Evolutionary conservation across 2,329 filamentous ascomycete species (phyloP).

Genomic region (Didymella segeticola): DNA sequence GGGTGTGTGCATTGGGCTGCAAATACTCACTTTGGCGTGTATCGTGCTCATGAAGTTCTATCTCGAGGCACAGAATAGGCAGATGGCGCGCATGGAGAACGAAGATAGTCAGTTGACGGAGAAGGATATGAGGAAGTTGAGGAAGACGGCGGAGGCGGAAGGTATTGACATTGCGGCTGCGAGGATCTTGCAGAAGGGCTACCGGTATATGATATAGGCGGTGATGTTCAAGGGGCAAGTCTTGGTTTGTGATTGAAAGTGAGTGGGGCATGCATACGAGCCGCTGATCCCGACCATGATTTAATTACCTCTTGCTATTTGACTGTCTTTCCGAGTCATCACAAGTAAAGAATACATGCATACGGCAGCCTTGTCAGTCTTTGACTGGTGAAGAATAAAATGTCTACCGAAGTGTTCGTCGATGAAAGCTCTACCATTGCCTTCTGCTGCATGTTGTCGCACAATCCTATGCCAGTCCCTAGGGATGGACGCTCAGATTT

Average conservation of each 20-base stretch:
- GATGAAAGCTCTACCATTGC: no score
- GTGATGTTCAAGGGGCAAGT: neutral
- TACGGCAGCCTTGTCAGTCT: no score
- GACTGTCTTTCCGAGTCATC: no score
- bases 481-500: no score
- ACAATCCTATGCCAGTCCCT: no score
- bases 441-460: no score
- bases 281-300: no score
- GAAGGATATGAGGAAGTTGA: slow-evolving; percentile 55
- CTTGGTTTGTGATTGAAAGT: neutral
- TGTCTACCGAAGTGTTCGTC: no score
- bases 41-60: slow-evolving; percentile 26
- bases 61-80: slow-evolving; percentile 55
- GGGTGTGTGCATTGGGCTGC: slow-evolving; percentile 31
- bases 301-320: no score
- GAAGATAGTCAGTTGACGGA: slow-evolving; percentile 55
- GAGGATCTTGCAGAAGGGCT: slow-evolving; percentile 61
- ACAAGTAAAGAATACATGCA: no score
- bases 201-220: slow-evolving; percentile 57
- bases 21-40: slow-evolving; percentile 23
- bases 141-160: slow-evolving; percentile 60
- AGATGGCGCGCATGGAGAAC: slow-evolving; percentile 59
- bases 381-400: no score
- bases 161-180: slow-evolving; percentile 59
- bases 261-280: no score